These are phyloP conservation scores for Acrocalymma vagum DNA, from an alignment of 2,329 filamentous ascomycete species.

Conservation along the genomic window DNA sequence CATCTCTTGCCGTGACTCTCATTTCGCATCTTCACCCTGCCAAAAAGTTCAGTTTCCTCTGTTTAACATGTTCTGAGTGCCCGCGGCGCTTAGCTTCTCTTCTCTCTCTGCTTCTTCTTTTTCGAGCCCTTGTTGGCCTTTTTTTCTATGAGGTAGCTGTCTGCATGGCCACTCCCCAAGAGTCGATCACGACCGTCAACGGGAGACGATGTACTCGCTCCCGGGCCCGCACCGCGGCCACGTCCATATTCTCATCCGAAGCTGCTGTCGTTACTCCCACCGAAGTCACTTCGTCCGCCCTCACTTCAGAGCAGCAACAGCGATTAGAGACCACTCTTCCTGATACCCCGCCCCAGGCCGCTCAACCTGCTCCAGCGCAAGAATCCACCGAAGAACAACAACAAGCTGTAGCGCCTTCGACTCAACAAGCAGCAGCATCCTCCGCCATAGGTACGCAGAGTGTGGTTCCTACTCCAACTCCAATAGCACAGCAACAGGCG, in stretches of 20 bases:
- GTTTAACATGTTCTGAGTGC: conserved; percentile 48
- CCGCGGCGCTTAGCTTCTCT: conserved; percentile 39
- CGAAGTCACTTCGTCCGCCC: conserved; percentile 26
- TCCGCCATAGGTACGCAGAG: conserved; percentile 45
- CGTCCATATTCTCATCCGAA: conserved; percentile 25
- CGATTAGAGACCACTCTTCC: conserved; percentile 29
- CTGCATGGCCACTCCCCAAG: conserved; percentile 49
- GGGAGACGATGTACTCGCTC: conserved; percentile 50
- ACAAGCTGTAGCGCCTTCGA: conserved; percentile 25
- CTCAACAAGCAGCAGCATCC: conserved; percentile 32
- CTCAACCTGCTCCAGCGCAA: conserved; percentile 18
- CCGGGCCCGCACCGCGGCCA: conserved; percentile 40
- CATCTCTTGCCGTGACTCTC: conserved; percentile 32
- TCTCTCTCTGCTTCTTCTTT: conserved; percentile 38
- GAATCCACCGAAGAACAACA: conserved; percentile 19
- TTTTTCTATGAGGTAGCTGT: conserved; percentile 41
- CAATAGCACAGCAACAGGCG: no score
- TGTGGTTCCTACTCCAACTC: conserved; percentile 34
- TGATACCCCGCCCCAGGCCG: conserved; percentile 21
- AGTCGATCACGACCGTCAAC: conserved; percentile 47
- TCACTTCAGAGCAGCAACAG: conserved; percentile 26
- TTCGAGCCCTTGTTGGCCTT: conserved; percentile 36
- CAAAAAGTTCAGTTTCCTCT: conserved; percentile 33
- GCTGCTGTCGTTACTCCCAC: conserved; percentile 27
- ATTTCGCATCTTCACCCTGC: conserved; percentile 30